These are phyloP conservation scores for Penicillium crustosum DNA, from an alignment of 2,329 filamentous ascomycete species.

Conservation along the genomic window DNA sequence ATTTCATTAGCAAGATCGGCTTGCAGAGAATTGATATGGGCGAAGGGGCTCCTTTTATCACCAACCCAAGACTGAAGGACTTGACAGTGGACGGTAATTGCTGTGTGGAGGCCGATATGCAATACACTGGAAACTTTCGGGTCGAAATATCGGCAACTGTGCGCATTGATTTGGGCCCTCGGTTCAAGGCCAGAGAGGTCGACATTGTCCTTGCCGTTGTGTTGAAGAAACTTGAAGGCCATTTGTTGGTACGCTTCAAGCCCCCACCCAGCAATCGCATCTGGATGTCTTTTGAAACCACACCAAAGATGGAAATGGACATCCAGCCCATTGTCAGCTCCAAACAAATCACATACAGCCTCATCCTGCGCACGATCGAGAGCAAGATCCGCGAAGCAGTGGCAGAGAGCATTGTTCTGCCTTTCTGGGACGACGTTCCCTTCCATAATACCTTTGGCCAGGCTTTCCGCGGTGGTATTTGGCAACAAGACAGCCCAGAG, in stretches of 20 bases:
- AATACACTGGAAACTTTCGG: conserved; percentile 84
- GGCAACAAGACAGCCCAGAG: conserved; percentile 52
- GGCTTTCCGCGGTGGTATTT: conserved; percentile 82
- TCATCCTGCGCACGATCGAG: conserved; percentile 91
- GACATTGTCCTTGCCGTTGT: conserved; percentile 84
- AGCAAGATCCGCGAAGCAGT: conserved; percentile 92
- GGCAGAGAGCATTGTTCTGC: conserved; percentile 83
- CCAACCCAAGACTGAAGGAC: conserved; percentile 83
- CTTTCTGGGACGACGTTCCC: conserved; percentile 94
- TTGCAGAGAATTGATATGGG: conserved; percentile 83
- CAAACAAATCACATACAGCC: conserved; percentile 89
- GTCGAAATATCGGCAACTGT: conserved; percentile 91
- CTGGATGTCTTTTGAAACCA: conserved; percentile 95
- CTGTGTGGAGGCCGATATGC: conserved; percentile 79
- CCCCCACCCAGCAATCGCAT: conserved; percentile 90
- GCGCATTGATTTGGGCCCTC: conserved; percentile 81
- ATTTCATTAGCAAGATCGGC: conserved; percentile 81
- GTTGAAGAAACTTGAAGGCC: conserved; percentile 80
- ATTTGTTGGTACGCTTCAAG: conserved; percentile 82
- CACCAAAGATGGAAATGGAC: conserved; percentile 90
- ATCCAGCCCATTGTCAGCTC: conserved; percentile 95
- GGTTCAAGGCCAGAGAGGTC: conserved; percentile 88
- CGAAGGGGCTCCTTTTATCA: conserved; percentile 81
- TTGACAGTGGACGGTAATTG: conserved; percentile 90
- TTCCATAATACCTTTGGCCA: conserved; percentile 82